Evolutionary conservation across 768 basidiomycete species (phyloP), one percentile per base, ranked within the genome.

Genomic region (Tulasnella sp.): DNA sequence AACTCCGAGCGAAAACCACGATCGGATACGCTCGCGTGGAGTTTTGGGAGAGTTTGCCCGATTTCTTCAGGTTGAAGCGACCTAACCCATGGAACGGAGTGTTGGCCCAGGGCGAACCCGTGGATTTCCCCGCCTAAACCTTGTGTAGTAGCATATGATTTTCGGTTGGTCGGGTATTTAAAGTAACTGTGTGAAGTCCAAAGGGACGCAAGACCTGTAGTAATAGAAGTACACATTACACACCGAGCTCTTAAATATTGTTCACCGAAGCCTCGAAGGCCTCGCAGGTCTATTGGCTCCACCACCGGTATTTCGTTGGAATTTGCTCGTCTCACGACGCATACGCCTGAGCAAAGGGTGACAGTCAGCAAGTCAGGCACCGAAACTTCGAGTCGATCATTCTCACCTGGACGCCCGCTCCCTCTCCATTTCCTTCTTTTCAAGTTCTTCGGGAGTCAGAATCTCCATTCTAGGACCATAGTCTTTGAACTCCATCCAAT

Each of bases 401-500:
- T 83, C 84, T 62, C 75, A 83, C 89, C 92, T 83, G 77, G 89
- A 91, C 0, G 91, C 91, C 73, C 94, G 82, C 81, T 92, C 95
- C 78, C 88, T 86, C 82, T 95, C 94, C 52, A 91, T 81, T 82
- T 97, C 95, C 77, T 92, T 86, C 80, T 87, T 83, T 80, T 95
- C 95, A 72, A 98, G 89, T 79, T 99, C 97, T 80, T 98, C 97
- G 22, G 89, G 86, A 3, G 84, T 92, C 75, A 98, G 78, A 75
- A 92, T 89, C 80, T 97, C 89, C 79, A 97, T 90, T 67, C 88
- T 84, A 42, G 97, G 98, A 75, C 87, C 85, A 79, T 92, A 97
- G 79, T 95, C 93, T 77, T 92, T 92, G 40, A 90, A 88, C 78
- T 97, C 96, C 39, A 84, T 85, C 94, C 95, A 98, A 78, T 98